These are phyloP conservation scores for Leccinellum albellum DNA, from an alignment of 768 basidiomycete genomes.

Conservation along the genomic window DNA sequence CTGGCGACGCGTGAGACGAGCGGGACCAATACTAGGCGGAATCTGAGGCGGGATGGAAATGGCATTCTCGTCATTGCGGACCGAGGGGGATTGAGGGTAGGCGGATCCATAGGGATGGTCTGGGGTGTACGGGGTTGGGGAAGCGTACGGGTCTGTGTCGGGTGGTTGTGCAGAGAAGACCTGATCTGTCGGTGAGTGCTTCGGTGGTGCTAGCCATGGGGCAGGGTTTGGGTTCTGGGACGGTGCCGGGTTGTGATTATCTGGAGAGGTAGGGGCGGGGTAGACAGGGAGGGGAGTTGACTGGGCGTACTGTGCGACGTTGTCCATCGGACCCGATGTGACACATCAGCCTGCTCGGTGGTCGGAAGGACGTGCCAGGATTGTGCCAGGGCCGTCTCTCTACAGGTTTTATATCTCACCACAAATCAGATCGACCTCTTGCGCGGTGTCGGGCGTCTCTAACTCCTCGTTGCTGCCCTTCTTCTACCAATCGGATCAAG, in stretches of 20 bases:
- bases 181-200: conserved; percentile 23
- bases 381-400: conserved; percentile 22
- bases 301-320: conserved; percentile 31
- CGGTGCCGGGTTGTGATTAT: conserved; percentile 23
- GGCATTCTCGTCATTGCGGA: conserved; percentile 27
- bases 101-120: conserved; percentile 24
- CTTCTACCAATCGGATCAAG: conserved; percentile 6
- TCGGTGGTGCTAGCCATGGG: conserved; percentile 19
- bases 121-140: conserved; percentile 22
- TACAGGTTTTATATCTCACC: conserved; percentile 30
- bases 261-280: conserved; percentile 27
- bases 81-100: conserved; percentile 28
- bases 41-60: conserved; percentile 38
- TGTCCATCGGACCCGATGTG: conserved; percentile 35
- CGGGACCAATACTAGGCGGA: conserved; percentile 51
- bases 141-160: conserved; percentile 35
- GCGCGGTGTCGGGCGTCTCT: conserved; percentile 15
- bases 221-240: conserved; percentile 16
- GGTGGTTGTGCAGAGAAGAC: conserved; percentile 19
- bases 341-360: conserved; percentile 33
- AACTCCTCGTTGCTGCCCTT: conserved; percentile 14
- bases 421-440: conserved; percentile 16
- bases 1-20: conserved; percentile 47
- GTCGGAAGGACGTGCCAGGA: conserved; percentile 30
- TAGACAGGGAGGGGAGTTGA: conserved; percentile 30